These are phyloP conservation scores for Phytopythium mirpurense DNA, from an alignment of 352 stramenopile species.

Conservation along the genomic window DNA sequence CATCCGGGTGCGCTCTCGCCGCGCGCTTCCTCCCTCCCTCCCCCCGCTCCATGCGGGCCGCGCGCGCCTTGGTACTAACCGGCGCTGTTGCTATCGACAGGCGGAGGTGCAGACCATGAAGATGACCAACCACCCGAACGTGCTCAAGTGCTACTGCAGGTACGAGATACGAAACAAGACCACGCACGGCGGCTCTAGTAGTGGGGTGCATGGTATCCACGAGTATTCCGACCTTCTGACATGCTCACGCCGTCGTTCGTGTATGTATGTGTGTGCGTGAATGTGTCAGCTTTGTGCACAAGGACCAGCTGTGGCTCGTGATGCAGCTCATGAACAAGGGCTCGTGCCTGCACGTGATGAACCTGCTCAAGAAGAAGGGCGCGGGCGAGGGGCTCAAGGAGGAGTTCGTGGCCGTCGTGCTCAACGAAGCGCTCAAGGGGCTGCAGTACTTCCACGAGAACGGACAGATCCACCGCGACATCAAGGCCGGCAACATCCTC, in stretches of 20 bases:
- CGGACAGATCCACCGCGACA: conserved; percentile 97
- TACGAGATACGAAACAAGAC: conserved; percentile 1
- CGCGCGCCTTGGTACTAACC: too few relatives aligned
- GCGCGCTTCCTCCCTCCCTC: neutral
- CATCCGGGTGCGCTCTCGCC: conserved; percentile 52
- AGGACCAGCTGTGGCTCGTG: conserved; percentile 97
- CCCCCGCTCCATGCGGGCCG: too few relatives aligned
- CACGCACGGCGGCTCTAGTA: too few relatives aligned
- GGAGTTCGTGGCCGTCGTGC: conserved; percentile 96
- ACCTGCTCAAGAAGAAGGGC: conserved; percentile 89
- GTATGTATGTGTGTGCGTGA: too few relatives aligned
- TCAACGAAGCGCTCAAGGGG: conserved; percentile 95
- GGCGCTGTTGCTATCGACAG: conserved; percentile 15
- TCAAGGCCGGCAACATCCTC: conserved; percentile 98
- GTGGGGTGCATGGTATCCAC: too few relatives aligned
- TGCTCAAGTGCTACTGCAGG: conserved; percentile 96
- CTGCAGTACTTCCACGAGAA: conserved; percentile 99
- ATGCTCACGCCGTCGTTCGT: neutral
- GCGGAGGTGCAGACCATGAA: conserved; percentile 98
- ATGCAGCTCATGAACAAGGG: conserved; percentile 99
- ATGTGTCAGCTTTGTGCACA: conserved; percentile 92
- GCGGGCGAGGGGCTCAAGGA: conserved; percentile 89
- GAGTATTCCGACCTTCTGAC: too few relatives aligned
- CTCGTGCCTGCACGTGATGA: conserved; percentile 97
- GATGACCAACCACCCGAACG: conserved; percentile 97